Conservation (phyloP, 83 land plant genomes). For the Picea abies region DNA sequence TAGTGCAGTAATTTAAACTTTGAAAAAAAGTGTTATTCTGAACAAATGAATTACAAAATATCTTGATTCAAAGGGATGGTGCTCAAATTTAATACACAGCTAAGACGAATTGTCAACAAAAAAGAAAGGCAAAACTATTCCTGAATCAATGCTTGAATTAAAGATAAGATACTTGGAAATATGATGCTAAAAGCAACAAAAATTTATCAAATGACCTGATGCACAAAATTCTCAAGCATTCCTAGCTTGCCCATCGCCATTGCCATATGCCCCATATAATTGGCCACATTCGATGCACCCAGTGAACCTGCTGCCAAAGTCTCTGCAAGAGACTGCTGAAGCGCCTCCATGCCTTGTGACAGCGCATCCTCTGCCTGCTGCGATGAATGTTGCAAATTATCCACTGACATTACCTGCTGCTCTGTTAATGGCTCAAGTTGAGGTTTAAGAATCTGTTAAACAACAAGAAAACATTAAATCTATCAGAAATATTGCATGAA, state of each 20-base stretch:
- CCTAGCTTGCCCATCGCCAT: conserved; percentile 61
- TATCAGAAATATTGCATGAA: not conserved
- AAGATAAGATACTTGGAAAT: not conserved
- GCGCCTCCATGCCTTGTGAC: conserved; percentile 61
- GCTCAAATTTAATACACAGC: not conserved
- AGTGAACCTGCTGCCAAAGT: conserved; percentile 45
- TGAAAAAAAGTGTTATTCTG: not conserved
- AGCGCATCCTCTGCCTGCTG: conserved; percentile 69
- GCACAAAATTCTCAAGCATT: conserved; percentile 54
- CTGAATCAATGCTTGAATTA: not conserved
- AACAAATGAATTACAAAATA: not conserved
- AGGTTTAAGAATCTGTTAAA: conserved; percentile 46
- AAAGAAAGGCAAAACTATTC: not conserved
- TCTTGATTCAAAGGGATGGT: not conserved
- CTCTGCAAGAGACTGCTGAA: conserved; percentile 51
- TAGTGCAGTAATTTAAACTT: not conserved
- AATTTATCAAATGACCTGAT: conserved; percentile 36
- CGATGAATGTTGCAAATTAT: conserved; percentile 49
- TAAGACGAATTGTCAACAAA: not conserved
- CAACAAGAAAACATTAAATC: not conserved
- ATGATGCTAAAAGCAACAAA: not conserved
- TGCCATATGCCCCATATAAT: conserved; percentile 38
- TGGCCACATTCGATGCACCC: conserved; percentile 38
- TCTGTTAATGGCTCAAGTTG: conserved; percentile 62
- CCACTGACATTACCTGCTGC: conserved; percentile 33